These are phyloP conservation scores for Coemansia sp. DNA, from an alignment of 192 early-diverging fungal species.

Conservation along the genomic window DNA sequence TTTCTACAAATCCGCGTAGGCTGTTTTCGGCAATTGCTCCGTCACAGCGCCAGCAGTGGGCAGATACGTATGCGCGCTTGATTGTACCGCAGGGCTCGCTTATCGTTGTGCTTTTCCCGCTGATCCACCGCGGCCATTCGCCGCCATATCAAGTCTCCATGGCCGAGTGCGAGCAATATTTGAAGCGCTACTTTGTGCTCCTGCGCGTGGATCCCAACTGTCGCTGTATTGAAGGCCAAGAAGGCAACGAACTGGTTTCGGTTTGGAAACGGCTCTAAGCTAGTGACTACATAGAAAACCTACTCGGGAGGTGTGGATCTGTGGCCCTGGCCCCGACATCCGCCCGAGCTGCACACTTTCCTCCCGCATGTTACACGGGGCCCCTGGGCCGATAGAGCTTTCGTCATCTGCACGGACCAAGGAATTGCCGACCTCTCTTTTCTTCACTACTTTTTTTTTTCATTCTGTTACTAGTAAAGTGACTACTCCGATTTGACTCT, in stretches of 20 bases:
- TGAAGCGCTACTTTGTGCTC: slow-evolving; percentile 50
- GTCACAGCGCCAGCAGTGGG: slow-evolving; percentile 45
- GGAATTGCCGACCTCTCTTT: neutral
- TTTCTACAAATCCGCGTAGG: slow-evolving; percentile 17
- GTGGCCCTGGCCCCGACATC: neutral
- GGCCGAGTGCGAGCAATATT: slow-evolving; percentile 38
- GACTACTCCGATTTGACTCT: too few species aligned
- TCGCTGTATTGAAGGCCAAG: slow-evolving; percentile 39
- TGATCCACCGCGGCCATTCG: slow-evolving; percentile 32
- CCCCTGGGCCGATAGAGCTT: neutral
- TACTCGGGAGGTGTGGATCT: neutral
- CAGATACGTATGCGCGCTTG: slow-evolving; percentile 40
- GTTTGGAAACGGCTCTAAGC: slow-evolving; percentile 39
- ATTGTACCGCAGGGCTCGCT: slow-evolving; percentile 46
- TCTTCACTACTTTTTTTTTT: neutral
- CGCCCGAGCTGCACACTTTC: neutral
- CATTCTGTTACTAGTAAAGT: neutral
- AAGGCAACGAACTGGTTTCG: slow-evolving; percentile 47
- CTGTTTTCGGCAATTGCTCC: slow-evolving; percentile 46
- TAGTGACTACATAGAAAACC: neutral
- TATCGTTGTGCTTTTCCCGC: slow-evolving; percentile 43
- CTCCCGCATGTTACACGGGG: neutral
- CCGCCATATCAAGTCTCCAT: slow-evolving; percentile 44
- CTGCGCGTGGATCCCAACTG: slow-evolving; percentile 49
- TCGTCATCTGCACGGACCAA: neutral